Evolutionary conservation across 345 rosid species (phyloP).

Genomic region (Boechera retrofracta): DNA sequence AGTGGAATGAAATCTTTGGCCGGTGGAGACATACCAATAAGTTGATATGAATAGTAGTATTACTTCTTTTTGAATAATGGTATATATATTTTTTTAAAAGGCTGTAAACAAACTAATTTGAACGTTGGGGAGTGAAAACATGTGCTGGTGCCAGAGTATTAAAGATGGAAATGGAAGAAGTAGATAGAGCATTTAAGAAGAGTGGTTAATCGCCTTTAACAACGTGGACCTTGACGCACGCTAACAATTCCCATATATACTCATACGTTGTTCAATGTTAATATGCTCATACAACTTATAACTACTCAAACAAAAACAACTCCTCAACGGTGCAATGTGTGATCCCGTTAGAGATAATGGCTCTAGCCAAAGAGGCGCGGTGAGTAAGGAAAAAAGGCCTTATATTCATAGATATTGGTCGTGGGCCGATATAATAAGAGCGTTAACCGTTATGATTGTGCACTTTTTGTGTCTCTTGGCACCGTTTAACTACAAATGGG

Average conservation of each 20-base stretch:
- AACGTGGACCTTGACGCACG: conserved; percentile 2
- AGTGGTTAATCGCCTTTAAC: conserved; percentile 16
- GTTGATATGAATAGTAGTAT: background rate
- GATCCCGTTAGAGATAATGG: conserved; percentile 20
- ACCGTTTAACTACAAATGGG: conserved; percentile 71
- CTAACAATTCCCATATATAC: conserved; percentile 16
- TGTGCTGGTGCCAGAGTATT: conserved; percentile 24
- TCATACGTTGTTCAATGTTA: conserved; percentile 9
- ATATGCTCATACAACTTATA: background rate
- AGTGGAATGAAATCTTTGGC: background rate
- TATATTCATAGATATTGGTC: conserved; percentile 63
- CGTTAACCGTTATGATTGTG: conserved; percentile 50
- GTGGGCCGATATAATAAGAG: conserved; percentile 56
- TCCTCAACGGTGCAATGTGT: conserved; percentile 19
- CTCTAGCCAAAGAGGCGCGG: conserved; percentile 33
- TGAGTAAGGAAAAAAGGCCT: conserved; percentile 39
- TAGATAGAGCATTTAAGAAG: conserved; percentile 29
- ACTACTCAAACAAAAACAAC: background rate
- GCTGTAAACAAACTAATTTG: background rate
- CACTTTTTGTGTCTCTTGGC: conserved; percentile 70
- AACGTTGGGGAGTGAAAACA: conserved; percentile 16
- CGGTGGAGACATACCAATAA: background rate
- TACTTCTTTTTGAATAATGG: background rate
- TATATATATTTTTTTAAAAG: background rate
- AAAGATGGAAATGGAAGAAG: background rate